Evolutionary conservation across 108 stramenopile species (phyloP).

Genomic region (Conticribra guillardii): DNA sequence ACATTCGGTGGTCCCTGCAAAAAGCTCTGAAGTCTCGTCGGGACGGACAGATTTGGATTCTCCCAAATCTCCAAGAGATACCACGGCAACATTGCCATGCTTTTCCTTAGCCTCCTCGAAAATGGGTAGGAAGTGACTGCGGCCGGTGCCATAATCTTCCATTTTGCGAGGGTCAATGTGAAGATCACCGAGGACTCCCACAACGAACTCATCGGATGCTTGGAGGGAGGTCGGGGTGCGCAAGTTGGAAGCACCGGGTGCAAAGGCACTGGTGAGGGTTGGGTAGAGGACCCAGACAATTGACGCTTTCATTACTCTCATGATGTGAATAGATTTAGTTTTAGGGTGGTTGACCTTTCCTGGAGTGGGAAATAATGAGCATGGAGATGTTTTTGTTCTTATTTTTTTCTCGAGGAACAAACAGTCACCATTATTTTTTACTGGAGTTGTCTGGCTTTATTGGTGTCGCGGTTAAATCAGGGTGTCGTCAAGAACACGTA

Average conservation of each 20-base stretch:
- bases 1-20: constrained; percentile 71
- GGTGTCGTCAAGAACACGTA: too few relatives aligned
- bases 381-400: too few relatives aligned
- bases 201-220: constrained; percentile 41
- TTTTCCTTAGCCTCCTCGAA: constrained; percentile 64
- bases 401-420: too few relatives aligned
- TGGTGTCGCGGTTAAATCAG: too few relatives aligned
- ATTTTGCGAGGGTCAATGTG: constrained; percentile 86
- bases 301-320: constrained; percentile 11
- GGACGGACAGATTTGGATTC: constrained; percentile 51
- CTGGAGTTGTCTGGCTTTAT: too few relatives aligned
- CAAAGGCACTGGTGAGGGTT: constrained; percentile 1
- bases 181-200: constrained; percentile 80
- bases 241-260: constrained; percentile 1
- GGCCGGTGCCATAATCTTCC: constrained; percentile 68
- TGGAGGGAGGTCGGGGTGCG: constrained; percentile 8
- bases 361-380: too few relatives aligned
- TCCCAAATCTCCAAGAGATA: constrained; percentile 56
- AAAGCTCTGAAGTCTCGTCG: constrained; percentile 48
- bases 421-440: too few relatives aligned
- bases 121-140: constrained; percentile 52
- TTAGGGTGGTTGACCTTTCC: neutral
- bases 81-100: constrained; percentile 57
- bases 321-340: neutral
- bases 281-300: constrained; percentile 8